Base-by-base conservation (phyloP, 2,329 filamentous ascomycete species). In the Colletotrichum kahawae region DNA sequence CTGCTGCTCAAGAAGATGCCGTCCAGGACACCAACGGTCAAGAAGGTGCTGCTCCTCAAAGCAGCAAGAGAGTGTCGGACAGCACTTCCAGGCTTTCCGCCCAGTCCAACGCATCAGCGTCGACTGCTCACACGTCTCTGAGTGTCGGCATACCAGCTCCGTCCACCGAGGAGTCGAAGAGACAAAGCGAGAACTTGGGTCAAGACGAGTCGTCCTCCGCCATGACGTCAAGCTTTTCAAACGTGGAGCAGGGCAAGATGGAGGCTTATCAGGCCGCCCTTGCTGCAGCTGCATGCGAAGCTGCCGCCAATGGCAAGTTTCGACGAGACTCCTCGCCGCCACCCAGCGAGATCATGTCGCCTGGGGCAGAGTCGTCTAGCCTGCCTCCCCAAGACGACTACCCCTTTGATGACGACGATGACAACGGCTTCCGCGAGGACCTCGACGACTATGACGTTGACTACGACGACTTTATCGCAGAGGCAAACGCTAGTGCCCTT, bases 391-490 rank as follows among this genome's bases (percentile, higher is more conserved):
- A 38, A 18, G 69, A 63, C 9, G 75, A 78, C 14, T 67, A 73
- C 9, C 51, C 24, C 0, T 67, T 82, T 67, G 82, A 82, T 18
- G 78, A 81, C 2, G 74, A 83, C 70, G 89, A 90, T 76, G 88
- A 89, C 84, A 89, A 93, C 66, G 83, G 82, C 51, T 84, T 85
- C 68, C 54, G 83, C 82, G 77, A 79, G 29, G 76, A 88, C 84
- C 81, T 89, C 78, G 91, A 93, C 75, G 91, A 93, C 77, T 91
- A 92, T 74, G 92, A 93, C 59, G 89, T 94, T 66, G 94, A 95
- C 74, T 95, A 98, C 78, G 96, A 98, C 79, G 92, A 93, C 36
- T 97, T 98, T 79, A 97, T 99, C 75, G 96, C 96, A 0, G 97
- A 95, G 73, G 97, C 97, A 7, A 99, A 99, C 79, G 96, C 96